phyloP scores from a whole-genome alignment of 1,284 basidiomycete genomes.

The Cryptococcus sp. region DNA sequence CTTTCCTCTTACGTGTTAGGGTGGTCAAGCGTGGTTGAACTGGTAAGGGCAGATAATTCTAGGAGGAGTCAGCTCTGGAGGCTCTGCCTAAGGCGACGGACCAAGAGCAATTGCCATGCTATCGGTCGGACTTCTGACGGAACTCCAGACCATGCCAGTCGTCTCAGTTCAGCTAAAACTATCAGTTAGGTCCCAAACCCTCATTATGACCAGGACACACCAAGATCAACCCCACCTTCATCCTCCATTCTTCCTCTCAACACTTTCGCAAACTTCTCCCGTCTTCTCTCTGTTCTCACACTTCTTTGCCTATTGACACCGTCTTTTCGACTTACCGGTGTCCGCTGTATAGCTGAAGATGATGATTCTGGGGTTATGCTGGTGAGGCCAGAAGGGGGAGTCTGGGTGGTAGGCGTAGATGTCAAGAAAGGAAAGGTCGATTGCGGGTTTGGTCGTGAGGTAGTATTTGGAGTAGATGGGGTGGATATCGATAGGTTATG shows the following conservation, averaged over 20 bases:
- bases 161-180: conserved; percentile 68
- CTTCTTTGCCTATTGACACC: conserved; percentile 60
- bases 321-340: conserved; percentile 19
- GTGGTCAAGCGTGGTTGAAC: conserved; percentile 70
- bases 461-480: conserved; percentile 20
- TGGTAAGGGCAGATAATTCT: conserved; percentile 90
- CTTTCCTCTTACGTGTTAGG: conserved; percentile 80
- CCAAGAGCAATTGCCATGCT: conserved; percentile 79
- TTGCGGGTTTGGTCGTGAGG: conserved; percentile 13
- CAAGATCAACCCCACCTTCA: conserved; percentile 27
- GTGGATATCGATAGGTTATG: conserved; percentile 23
- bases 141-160: conserved; percentile 93
- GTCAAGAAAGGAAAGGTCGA: conserved; percentile 28
- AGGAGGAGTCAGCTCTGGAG: conserved; percentile 3
- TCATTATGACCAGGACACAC: conserved; percentile 5
- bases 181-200: background rate
- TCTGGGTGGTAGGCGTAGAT: conserved; percentile 26
- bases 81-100: background rate
- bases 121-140: conserved; percentile 82
- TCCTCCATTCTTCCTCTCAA: conserved; percentile 29
- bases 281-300: conserved; percentile 47
- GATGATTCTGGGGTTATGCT: conserved; percentile 5
- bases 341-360: conserved; percentile 8
- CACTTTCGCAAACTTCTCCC: conserved; percentile 42
- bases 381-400: conserved; percentile 16